Evolutionary conservation across 2,329 filamentous ascomycete species (phyloP), one percentile per base, ranked within the genome.

Genomic region (Aspergillaceae sp.): DNA sequence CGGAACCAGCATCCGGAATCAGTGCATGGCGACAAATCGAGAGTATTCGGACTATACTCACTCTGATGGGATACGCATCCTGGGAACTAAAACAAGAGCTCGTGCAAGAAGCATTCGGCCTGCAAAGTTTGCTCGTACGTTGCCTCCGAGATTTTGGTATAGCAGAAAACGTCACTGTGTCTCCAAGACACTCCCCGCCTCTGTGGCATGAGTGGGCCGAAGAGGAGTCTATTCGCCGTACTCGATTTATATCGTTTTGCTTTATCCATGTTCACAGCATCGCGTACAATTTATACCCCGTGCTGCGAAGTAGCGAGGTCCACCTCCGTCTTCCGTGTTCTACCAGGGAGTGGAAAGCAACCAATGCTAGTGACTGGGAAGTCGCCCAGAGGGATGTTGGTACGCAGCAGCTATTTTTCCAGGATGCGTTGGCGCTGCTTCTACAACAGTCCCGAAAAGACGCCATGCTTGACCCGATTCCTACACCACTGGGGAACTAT

Each of bases 401-500:
- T 26, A 50, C 56, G 41, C 56, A 60, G 35, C 61, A 66, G 30
- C 45, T 65, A 7, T 61, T 60, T 9, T 67, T 67, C 43, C 62
- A 66, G 35, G 61, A 63, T 40, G 63, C 64, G 3, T 50, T 67
- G 44, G 52, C 57, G 11, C 49, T 63, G 29, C 49, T 65, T 9
- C 50, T 65, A n/a, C 61, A 63, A 41, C 59, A 58, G 34, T 56
- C 60, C 19, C 57, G 54, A 36, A 54, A 51, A 9, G 46, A 53
- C 10, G 47, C 61, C 41, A 50, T 61, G 35, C 47, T 65, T n/a
- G 53, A 59, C 30, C 60, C 60, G 3, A 63, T 63, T 28, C 61
- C 62, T 6, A 52, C 64, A 5, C 79, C 80, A 0, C 64, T 85
- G 5, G 84, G 83, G 1, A 84, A 84, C 55, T 86, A 87, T 52